Base-by-base conservation (phyloP, 495 filamentous ascomycete species). In the Penicillium subrubescens region DNA sequence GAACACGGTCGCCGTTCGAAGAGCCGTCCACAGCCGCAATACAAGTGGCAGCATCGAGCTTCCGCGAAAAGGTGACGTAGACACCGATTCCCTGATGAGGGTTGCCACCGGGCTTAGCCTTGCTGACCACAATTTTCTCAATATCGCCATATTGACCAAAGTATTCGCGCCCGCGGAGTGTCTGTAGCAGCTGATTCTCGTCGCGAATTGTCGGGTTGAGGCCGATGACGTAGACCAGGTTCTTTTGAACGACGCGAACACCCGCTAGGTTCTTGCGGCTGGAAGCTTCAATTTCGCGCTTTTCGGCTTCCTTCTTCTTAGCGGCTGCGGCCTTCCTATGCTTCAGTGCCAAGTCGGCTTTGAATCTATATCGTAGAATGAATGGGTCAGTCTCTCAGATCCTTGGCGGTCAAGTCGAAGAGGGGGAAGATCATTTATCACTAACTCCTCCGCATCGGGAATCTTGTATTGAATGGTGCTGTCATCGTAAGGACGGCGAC, bases 111-210 rank as follows among this genome's bases (percentile, higher is more conserved):
- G 88, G 86, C 74, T 94, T 94, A 2, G 93, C 88, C 73, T 97
- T 98, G 81, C 94, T 97, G 60, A 99, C 96, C 50, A 97, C 96
- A 43, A 99, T 98, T 72, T 99, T 99, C 67, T 95, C 88, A 66
- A 99, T 99, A 72, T 95, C 94, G 66, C 96, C 96, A 73, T 99
- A 99, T 73, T 98, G 96, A 5, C 96, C 96, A 71, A 99, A 99
- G 73, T 97, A 99, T 65, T 96, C 88, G 51, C 85, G 83, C 48
- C 92, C 92, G 53, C 96, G 89, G 21, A 99, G 82, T 0, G 93
- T 97, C 72, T 90, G 88, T 57, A 97, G 82, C 10, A 99, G 84
- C 63, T 80, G 79, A 64, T 92, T 92, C 71, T 97, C 93, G 74
- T 98, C 96, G 39, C 89, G 89, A 70, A 93, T 93, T 52, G 88